A percentile compares a stretch with the other conserved stretches of the same genome.
Evolutionary conservation across 2,329 filamentous ascomycete genomes (phyloP).

Genomic region (Colletotrichum sojae): DNA sequence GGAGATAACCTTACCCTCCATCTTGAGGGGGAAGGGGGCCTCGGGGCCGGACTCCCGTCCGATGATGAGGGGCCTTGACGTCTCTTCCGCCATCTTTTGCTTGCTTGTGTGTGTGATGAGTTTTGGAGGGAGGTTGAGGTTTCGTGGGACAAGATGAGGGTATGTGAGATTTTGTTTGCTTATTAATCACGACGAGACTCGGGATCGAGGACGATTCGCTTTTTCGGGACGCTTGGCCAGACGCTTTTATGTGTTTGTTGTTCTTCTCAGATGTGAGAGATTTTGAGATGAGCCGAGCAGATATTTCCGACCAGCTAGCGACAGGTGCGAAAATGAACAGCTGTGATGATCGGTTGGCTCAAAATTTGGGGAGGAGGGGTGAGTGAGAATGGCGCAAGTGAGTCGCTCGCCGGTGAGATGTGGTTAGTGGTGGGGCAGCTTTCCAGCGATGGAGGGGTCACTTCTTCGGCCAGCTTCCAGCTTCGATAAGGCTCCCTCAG

Average conservation of each 20-base stretch:
- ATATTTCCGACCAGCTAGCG: no score
- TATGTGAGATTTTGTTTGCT: slow-evolving; percentile 1
- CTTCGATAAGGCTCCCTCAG: slow-evolving; percentile 34
- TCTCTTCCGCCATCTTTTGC: slow-evolving; percentile 21
- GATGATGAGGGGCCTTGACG: slow-evolving; percentile 76
- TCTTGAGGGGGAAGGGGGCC: slow-evolving; percentile 83
- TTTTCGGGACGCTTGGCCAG: no score
- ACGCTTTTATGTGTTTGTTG: no score
- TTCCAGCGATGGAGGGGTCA: slow-evolving; percentile 31
- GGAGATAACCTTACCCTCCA: slow-evolving; percentile 90
- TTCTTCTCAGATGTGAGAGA: no score
- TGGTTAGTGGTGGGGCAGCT: slow-evolving; percentile 31
- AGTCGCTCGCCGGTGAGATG: slow-evolving; percentile 33
- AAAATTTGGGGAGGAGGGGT: neutral
- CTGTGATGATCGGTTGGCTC: neutral
- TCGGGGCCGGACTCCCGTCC: slow-evolving; percentile 82
- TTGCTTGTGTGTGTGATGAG: slow-evolving; percentile 4
- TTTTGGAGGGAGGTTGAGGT: no score
- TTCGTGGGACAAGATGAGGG: neutral
- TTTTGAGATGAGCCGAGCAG: no score
- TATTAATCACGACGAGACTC: neutral
- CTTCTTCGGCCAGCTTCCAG: slow-evolving; percentile 20
- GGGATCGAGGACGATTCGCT: neutral
- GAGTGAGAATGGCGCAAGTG: slow-evolving; percentile 24
- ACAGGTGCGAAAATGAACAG: neutral